Evolutionary conservation across 192 early-diverging fungal genomes (phyloP), one percentile per base, ranked within the genome.

Genomic region (Backusella australiensis): DNA sequence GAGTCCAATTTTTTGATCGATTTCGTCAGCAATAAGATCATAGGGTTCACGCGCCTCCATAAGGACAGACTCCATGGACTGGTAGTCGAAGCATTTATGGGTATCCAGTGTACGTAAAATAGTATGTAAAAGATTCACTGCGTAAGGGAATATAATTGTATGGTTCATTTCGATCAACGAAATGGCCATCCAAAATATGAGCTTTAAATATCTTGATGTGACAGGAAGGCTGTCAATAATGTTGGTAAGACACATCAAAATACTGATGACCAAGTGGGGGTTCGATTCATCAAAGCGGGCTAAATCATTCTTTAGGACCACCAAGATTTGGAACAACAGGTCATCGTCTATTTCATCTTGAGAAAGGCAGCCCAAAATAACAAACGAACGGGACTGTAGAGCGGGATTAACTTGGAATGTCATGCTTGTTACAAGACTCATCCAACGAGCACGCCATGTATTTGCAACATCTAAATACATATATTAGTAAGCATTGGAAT

Each of bases 331-430:
- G 80, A 95, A 98, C 14, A 97, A 73, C 32, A 97, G 72, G 71
- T 96, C 95, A 74, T 97, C 94, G 67, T 97, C 95, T 5, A 95
- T 89, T 78, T 94, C 93, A 76, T 96, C 92, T 32, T 91, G 86
- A 4, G 93, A 94, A 69, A 98, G 84, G 63, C 91, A 93, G 15
- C 97, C 97, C 41, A 98, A 86, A 36, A 92, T 85, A 53, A 96
- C 92, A 85, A 97, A 98, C 2, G 97, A 92, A 29, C 97, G 90
- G 0, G 97, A 93, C 81, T 98, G 97, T 26, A 97, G 89, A 0
- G 95, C 94, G 6, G 93, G 94, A 78, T 96, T 96, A 78, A 91
- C 93, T 68, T 95, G 92, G 89, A 98, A 98, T 0, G 95, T 94
- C 63, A 92, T 93, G 23, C 92, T 91, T 1, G 95, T 90, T n/a